Evolutionary conservation across 345 rosid genomes (phyloP).

Genomic region (Acer saccharum): DNA sequence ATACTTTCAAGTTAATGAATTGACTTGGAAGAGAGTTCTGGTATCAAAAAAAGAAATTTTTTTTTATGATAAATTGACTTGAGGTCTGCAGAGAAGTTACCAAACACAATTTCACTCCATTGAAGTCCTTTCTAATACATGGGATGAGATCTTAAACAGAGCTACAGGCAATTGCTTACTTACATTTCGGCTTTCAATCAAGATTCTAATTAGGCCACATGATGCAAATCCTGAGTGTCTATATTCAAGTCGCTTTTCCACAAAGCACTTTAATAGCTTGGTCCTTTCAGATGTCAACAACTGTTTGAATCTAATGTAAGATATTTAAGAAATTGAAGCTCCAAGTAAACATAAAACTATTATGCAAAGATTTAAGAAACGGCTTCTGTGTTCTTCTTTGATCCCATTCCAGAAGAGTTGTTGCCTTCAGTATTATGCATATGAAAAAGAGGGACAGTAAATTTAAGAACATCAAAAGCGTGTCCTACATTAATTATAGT

Average conservation of each 20-base stretch:
- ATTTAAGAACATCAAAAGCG: not conserved
- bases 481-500: not conserved
- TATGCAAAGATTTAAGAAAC: not conserved
- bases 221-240: not conserved
- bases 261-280: not conserved
- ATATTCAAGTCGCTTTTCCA: not conserved
- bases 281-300: not conserved
- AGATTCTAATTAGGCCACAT: not conserved
- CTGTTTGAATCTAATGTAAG: not conserved
- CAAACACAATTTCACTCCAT: not conserved
- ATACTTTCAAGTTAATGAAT: not conserved
- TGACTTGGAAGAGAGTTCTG: not conserved
- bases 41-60: too few species aligned
- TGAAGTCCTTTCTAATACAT: not conserved
- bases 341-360: not conserved
- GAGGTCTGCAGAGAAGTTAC: not conserved
- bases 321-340: not conserved
- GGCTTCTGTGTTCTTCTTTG: not conserved
- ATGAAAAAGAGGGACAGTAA: not conserved
- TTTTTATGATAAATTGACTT: not conserved
- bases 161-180: not conserved
- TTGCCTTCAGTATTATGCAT: not conserved
- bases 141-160: too few species aligned
- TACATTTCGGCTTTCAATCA: not conserved
- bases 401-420: constrained; percentile 4